phyloP scores from a whole-genome alignment of 768 basidiomycete genomes.

The Pleurotus pulmonarius region DNA sequence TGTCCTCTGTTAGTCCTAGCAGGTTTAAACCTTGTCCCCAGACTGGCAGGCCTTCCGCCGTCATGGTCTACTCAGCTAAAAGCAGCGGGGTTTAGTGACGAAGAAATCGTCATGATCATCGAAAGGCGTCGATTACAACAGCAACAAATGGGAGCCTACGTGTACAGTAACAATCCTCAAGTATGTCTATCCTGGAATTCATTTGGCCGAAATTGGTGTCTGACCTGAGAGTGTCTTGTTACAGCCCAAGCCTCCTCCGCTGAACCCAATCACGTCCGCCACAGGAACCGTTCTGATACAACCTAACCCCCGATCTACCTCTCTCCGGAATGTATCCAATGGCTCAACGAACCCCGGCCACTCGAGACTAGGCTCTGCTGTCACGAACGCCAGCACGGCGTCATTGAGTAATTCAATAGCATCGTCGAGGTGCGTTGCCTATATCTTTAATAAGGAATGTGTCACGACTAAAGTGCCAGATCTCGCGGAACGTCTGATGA shows the following conservation, averaged over 20 bases:
- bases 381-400: constrained; percentile 5
- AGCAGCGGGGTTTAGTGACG: constrained; percentile 61
- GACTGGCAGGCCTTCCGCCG: constrained; percentile 65
- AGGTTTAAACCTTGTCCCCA: constrained; percentile 18
- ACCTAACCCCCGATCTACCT: constrained; percentile 1
- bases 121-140: constrained; percentile 24
- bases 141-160: constrained; percentile 7
- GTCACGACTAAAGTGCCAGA: too few relatives aligned
- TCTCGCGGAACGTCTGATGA: too few relatives aligned
- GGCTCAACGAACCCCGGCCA: background rate
- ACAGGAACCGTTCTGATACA: constrained; percentile 3
- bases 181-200: background rate
- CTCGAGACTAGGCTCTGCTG: constrained; percentile 1
- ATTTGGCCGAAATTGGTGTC: too few relatives aligned
- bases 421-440: background rate
- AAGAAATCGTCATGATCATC: constrained; percentile 63
- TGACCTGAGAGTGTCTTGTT: background rate
- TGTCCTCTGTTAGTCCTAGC: background rate
- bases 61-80: constrained; percentile 66
- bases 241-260: constrained; percentile 2
- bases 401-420: background rate
- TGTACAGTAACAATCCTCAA: background rate
- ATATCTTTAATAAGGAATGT: too few relatives aligned
- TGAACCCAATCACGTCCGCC: background rate
- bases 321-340: background rate